A percentile compares a stretch with the other conserved stretches of the same genome.
phyloP scores from a whole-genome alignment of 2,329 filamentous ascomycete genomes.

The Neodidymelliopsis sp. region DNA sequence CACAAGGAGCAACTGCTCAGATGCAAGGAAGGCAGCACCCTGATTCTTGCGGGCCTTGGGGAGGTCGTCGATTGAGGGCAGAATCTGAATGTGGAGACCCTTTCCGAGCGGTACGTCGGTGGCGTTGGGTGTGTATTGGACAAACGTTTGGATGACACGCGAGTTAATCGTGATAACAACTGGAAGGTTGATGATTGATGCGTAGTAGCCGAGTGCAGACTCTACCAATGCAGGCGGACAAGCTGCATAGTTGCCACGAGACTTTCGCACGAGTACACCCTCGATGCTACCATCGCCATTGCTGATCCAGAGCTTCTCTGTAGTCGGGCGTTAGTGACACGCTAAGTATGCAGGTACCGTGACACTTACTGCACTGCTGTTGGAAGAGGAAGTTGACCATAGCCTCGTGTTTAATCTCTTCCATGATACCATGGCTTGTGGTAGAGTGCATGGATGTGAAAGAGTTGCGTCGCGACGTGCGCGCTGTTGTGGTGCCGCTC shows the following conservation, averaged over 20 bases:
- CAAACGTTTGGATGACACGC: constrained; percentile 78
- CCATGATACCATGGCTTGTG: constrained; percentile 39
- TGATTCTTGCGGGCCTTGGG: constrained; percentile 76
- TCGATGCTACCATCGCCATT: constrained; percentile 59
- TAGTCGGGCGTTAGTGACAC: constrained; percentile 8
- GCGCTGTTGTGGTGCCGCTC: constrained; percentile 19
- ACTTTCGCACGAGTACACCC: constrained; percentile 70
- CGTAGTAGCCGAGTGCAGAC: constrained; percentile 70
- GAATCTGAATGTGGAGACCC: constrained; percentile 77
- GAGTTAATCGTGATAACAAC: constrained; percentile 84
- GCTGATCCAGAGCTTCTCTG: constrained; percentile 71
- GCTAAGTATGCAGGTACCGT: constrained; percentile 3
- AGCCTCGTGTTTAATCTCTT: constrained; percentile 80
- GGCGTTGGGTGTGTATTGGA: constrained; percentile 75
- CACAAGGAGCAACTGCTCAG: constrained; percentile 73
- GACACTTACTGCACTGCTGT: constrained; percentile 67
- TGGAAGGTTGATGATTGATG: constrained; percentile 74
- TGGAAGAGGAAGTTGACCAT: constrained; percentile 87
- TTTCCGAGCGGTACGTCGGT: constrained; percentile 79
- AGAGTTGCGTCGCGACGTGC: constrained; percentile 30
- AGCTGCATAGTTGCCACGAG: constrained; percentile 74
- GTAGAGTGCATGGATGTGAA: constrained; percentile 21
- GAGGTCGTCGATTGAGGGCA: constrained; percentile 75
- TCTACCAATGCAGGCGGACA: constrained; percentile 71
- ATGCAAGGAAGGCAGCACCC: constrained; percentile 78